Evolutionary conservation across 768 basidiomycete species (phyloP).

Genomic region (Thelephora ganbajun): DNA sequence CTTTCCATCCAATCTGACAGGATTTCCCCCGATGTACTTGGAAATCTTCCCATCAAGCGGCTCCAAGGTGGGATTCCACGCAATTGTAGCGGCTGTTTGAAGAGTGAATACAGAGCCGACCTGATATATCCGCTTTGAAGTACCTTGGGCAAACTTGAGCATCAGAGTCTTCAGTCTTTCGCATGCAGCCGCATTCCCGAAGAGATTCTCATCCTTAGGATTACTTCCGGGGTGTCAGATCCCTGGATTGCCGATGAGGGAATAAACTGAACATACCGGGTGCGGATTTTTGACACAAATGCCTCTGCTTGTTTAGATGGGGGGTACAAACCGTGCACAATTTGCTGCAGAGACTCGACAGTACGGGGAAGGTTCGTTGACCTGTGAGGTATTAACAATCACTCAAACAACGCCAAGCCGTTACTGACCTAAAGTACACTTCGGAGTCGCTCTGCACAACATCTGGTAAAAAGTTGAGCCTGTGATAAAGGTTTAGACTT

Average conservation of each 20-base stretch:
- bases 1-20: slow-evolving; percentile 60
- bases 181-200: slow-evolving; percentile 57
- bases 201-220: slow-evolving; percentile 53
- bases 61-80: slow-evolving; percentile 47
- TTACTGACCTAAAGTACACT: slow-evolving; percentile 39
- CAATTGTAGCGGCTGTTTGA: slow-evolving; percentile 42
- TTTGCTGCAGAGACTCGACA: slow-evolving; percentile 58
- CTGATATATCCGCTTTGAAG: background rate
- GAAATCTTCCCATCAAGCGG: slow-evolving; percentile 52
- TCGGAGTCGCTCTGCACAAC: slow-evolving; percentile 26
- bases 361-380: slow-evolving; percentile 72
- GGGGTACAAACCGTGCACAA: slow-evolving; percentile 65
- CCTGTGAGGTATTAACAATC: slow-evolving; percentile 4
- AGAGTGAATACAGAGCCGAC: background rate
- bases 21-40: slow-evolving; percentile 52
- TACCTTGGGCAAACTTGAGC: slow-evolving; percentile 51
- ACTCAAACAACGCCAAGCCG: background rate
- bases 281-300: slow-evolving; percentile 34
- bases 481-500: slow-evolving; percentile 14
- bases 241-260: background rate
- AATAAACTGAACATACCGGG: slow-evolving; percentile 30
- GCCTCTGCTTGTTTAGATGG: slow-evolving; percentile 27
- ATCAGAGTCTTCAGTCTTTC: slow-evolving; percentile 51
- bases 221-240: slow-evolving; percentile 29
- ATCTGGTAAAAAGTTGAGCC: slow-evolving; percentile 54